Base-by-base conservation (phyloP, 306 rosid genomes). In the Dryas drummondii region DNA sequence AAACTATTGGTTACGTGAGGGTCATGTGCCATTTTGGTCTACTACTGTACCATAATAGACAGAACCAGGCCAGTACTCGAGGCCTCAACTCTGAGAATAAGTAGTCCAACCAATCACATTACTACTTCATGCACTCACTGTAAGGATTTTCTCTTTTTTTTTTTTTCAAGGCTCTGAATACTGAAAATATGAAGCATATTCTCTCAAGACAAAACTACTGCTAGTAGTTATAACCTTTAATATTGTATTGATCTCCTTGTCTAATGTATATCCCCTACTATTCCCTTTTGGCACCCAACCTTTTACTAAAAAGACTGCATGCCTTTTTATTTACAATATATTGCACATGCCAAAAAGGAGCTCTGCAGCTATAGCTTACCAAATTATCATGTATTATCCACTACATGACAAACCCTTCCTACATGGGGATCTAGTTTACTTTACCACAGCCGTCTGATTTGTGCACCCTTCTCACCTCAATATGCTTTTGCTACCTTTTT, bases 321-420 rank as follows among this genome's bases (percentile, higher is more conserved):
- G 65, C 57, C 71, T 47, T 68, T 80, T 57, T 65, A 19, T 74
- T 47, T 32, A 65, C 53, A 6, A 51, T 19, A 65, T 26, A 62
- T 60, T 45, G 71, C 79, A 77, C 85, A 82, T 68, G 85, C 76
- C 54, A 46, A 37, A 56, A 66, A 51, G 65, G 15, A 19, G 47
- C 13, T 37, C 5, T 22, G 37, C 42, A 26, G 48, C 12, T 19
- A n/a, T 19, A 19, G 45, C 62, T 13, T 58, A 57, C 16, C 37
- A 12, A 16, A 59, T 16, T 48, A 47, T 19, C 9, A 37, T 54
- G 16, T 8, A 45, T 41, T 44, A 26, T 53, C 60, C 61, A 70
- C 68, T 9, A 80, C 37, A 47, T 52, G 76, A 54, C 72, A 70
- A 70, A 53, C 32, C 26, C 52, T 27, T 53, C 64, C 26, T 7